A percentile compares a stretch with the other conserved stretches of the same genome.
These are phyloP conservation scores for Mariannaea sp. DNA, from an alignment of 2,329 filamentous ascomycete species.

Conservation along the genomic window DNA sequence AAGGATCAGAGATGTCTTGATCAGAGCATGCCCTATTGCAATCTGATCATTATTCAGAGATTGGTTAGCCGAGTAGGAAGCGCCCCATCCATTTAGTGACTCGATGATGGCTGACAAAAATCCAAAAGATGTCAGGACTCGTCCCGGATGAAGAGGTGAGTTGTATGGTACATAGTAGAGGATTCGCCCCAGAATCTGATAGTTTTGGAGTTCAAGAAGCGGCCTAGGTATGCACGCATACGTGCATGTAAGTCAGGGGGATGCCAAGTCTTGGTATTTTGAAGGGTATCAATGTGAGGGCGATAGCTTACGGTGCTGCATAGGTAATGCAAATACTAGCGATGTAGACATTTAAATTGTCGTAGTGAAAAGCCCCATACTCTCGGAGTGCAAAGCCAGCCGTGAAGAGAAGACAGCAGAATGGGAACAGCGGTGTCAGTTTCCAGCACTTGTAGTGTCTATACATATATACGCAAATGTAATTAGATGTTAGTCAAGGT, in stretches of 20 bases:
- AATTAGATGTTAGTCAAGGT: too few relatives aligned
- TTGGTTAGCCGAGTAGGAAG: conserved; percentile 53
- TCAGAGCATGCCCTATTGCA: conserved; percentile 49
- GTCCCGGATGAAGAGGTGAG: conserved; percentile 54
- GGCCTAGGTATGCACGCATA: conserved; percentile 46
- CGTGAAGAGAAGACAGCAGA: conserved; percentile 59
- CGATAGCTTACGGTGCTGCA: conserved; percentile 40
- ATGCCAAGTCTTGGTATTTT: not conserved
- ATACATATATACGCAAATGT: not conserved
- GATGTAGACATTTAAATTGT: conserved; percentile 41
- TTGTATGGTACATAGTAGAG: conserved; percentile 63
- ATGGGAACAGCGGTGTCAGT: conserved; percentile 58
- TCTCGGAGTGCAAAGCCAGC: conserved; percentile 56
- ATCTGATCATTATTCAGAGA: conserved; percentile 46
- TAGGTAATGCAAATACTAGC: conserved; percentile 44
- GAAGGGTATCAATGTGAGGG: not conserved
- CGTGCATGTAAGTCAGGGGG: too few relatives aligned
- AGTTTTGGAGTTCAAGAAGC: conserved; percentile 64
- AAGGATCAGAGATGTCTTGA: conserved; percentile 57
- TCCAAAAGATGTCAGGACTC: conserved; percentile 53
- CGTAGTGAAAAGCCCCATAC: conserved; percentile 41
- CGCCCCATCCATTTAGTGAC: conserved; percentile 52
- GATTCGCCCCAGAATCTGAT: conserved; percentile 63
- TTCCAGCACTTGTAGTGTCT: conserved; percentile 63
- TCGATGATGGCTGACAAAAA: conserved; percentile 54